These are phyloP conservation scores for Aspergillus sp. DNA, from an alignment of 2,329 filamentous ascomycete species.

Conservation along the genomic window DNA sequence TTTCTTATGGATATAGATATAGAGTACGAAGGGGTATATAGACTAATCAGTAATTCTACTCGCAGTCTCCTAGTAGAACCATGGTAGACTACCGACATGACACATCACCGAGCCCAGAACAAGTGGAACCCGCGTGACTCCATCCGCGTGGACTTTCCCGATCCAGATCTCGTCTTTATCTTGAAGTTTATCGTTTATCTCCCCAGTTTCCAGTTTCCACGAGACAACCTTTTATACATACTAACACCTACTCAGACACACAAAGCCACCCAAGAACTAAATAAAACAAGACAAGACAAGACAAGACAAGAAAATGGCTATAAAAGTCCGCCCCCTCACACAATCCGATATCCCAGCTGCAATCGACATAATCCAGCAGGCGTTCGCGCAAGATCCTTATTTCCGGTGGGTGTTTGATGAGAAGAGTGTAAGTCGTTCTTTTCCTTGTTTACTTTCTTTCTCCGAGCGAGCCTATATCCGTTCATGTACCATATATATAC, in stretches of 20 bases:
- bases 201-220: too few species aligned
- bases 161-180: conserved; percentile 1
- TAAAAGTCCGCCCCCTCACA: conserved; percentile 57
- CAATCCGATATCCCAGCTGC: conserved; percentile 63
- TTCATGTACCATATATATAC: too few species aligned
- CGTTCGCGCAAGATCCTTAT: conserved; percentile 67
- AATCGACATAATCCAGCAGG: conserved; percentile 64
- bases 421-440: conserved; percentile 42
- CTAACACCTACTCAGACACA: neutral
- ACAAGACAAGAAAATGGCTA: conserved; percentile 41
- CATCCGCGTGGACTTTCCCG: conserved; percentile 9
- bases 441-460: conserved; percentile 28
- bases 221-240: neutral
- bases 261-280: neutral
- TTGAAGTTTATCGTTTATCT: neutral
- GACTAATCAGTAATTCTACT: neutral
- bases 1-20: neutral
- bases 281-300: neutral
- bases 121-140: conserved; percentile 5
- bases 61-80: too few species aligned
- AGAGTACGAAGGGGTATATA: neutral
- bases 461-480: neutral
- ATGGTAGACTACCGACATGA: neutral
- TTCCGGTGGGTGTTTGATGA: conserved; percentile 64
- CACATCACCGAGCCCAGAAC: neutral